Evolutionary conservation across 2,329 filamentous ascomycete species (phyloP).

Genomic region (Diplodia sapinea): DNA sequence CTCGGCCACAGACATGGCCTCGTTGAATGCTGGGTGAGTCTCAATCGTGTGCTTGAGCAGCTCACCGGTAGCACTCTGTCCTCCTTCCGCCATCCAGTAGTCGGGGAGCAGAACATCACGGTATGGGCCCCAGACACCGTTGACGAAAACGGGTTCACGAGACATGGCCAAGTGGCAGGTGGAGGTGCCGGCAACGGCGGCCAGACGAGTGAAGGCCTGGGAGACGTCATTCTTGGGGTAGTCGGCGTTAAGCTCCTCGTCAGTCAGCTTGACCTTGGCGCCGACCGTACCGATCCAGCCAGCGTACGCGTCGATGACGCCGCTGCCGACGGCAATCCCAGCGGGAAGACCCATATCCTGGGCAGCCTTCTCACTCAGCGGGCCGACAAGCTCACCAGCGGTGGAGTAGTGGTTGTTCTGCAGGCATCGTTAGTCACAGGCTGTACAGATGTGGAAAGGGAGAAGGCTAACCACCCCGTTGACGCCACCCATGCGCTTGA

Average conservation of each 20-base stretch:
- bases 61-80: conserved; percentile 94
- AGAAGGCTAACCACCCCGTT: conserved; percentile 82
- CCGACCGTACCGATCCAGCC: conserved; percentile 99
- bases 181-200: conserved; percentile 93
- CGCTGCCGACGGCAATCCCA: conserved; percentile 91
- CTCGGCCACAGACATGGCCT: conserved; percentile 78
- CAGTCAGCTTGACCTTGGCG: conserved; percentile 81
- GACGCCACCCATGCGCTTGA: conserved; percentile 91
- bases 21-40: conserved; percentile 87
- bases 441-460: conserved; percentile 31
- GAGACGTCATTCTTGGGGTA: conserved; percentile 81
- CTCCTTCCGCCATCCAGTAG: conserved; percentile 97
- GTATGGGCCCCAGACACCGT: conserved; percentile 97
- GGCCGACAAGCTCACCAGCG: conserved; percentile 88
- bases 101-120: conserved; percentile 88
- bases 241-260: conserved; percentile 69
- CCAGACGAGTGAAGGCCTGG: conserved; percentile 90
- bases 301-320: conserved; percentile 97
- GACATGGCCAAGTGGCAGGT: conserved; percentile 98
- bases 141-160: conserved; percentile 87
- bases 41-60: conserved; percentile 93
- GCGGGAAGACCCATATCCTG: conserved; percentile 80
- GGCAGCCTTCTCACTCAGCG: conserved; percentile 81
- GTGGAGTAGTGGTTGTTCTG: conserved; percentile 92
- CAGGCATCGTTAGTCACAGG: conserved; percentile 42